A percentile compares a stretch with the other conserved stretches of the same genome.
phyloP scores from a whole-genome alignment of 345 rosid genomes.

The Passiflora organensis region DNA sequence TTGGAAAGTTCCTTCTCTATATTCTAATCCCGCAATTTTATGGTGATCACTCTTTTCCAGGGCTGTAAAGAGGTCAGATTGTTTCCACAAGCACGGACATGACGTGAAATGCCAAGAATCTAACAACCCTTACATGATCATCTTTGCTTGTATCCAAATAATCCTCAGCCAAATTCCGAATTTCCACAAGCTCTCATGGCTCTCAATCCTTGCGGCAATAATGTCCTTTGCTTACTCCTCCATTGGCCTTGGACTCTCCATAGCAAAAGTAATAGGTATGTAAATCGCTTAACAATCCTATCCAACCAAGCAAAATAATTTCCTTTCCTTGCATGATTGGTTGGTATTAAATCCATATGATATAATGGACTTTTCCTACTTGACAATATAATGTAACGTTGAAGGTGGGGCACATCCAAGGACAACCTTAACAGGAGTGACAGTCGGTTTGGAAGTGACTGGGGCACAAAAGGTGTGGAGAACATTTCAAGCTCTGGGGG shows the following conservation, averaged over 20 bases:
- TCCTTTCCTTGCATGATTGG: too few relatives aligned
- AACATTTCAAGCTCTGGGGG: conserved; percentile 68
- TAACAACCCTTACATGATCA: conserved; percentile 55
- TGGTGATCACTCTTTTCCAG: conserved; percentile 39
- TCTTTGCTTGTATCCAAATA: conserved; percentile 64
- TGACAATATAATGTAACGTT: background rate
- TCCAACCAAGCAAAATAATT: too few relatives aligned
- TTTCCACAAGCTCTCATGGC: conserved; percentile 85
- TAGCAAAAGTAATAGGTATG: conserved; percentile 47
- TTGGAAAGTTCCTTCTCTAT: background rate
- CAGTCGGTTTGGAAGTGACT: conserved; percentile 62
- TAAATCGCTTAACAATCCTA: background rate
- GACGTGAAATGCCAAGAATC: conserved; percentile 45
- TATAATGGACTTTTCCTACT: too few relatives aligned
- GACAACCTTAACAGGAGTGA: conserved; percentile 50
- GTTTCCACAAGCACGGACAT: conserved; percentile 72
- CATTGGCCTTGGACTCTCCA: conserved; percentile 72
- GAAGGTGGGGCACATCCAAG: conserved; percentile 33
- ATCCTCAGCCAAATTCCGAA: conserved; percentile 79
- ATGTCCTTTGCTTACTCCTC: conserved; percentile 82
- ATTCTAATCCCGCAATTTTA: too few relatives aligned
- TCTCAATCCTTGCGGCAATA: conserved; percentile 71
- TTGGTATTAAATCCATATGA: too few relatives aligned
- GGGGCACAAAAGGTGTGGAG: conserved; percentile 75
- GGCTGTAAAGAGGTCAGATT: conserved; percentile 70